Evolutionary conservation across 176 grass and related monocot genomes (phyloP).

Genomic region (Oryza meyeriana): DNA sequence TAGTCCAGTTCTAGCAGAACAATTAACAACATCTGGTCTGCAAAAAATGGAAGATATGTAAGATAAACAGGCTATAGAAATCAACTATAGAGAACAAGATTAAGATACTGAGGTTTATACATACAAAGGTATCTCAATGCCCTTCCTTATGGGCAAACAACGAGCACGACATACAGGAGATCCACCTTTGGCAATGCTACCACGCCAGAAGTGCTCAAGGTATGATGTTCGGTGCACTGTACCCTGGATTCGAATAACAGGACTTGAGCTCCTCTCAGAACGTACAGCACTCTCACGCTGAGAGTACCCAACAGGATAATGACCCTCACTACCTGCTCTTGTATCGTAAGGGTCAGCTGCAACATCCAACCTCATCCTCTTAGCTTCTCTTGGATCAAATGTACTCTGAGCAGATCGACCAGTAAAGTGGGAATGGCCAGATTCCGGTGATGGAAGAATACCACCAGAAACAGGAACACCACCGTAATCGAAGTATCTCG

Average conservation of each 20-base stretch:
- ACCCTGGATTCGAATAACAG: slow-evolving; percentile 56
- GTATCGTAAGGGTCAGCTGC: slow-evolving; percentile 32
- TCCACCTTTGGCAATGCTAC: slow-evolving; percentile 82
- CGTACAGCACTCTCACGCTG: slow-evolving; percentile 35
- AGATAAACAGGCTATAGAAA: slow-evolving; percentile 18
- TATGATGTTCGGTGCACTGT: slow-evolving; percentile 37
- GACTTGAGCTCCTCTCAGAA: slow-evolving; percentile 44
- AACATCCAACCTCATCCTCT: slow-evolving; percentile 49
- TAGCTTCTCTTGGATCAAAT: slow-evolving; percentile 57
- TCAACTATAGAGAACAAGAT: slow-evolving; percentile 12
- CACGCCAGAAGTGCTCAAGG: slow-evolving; percentile 61
- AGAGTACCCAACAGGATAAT: slow-evolving; percentile 22
- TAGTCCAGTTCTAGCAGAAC: slow-evolving; percentile 82
- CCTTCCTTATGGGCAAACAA: slow-evolving; percentile 75
- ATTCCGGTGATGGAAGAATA: slow-evolving; percentile 55
- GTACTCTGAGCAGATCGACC: slow-evolving; percentile 33
- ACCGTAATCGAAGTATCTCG: slow-evolving; percentile 44
- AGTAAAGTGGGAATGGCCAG: slow-evolving; percentile 1
- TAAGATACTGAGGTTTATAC: slow-evolving; percentile 31
- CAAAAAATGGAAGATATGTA: slow-evolving; percentile 33
- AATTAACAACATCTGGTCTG: slow-evolving; percentile 72
- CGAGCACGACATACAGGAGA: slow-evolving; percentile 83
- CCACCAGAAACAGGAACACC: slow-evolving; percentile 38
- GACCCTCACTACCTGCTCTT: slow-evolving; percentile 36
- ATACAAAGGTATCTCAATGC: slow-evolving; percentile 69